These are phyloP conservation scores for Cercospora brassicicola DNA, from an alignment of 2,329 filamentous ascomycete species.

Conservation along the genomic window DNA sequence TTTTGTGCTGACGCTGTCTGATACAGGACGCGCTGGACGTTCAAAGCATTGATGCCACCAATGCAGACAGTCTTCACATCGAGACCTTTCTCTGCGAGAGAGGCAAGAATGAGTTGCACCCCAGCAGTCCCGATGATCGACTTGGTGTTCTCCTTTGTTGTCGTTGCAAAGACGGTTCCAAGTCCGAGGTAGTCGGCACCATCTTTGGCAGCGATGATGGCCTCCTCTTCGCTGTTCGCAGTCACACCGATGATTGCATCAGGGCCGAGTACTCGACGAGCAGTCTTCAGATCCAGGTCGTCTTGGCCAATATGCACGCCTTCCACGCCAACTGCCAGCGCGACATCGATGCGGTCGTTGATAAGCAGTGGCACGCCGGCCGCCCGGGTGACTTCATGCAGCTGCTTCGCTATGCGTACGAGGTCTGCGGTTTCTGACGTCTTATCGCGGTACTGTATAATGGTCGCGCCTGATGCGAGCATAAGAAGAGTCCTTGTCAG, in stretches of 20 bases:
- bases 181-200: slow-evolving; percentile 92
- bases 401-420: slow-evolving; percentile 66
- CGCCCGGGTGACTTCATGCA: slow-evolving; percentile 69
- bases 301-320: slow-evolving; percentile 95
- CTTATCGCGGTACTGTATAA: slow-evolving; percentile 93
- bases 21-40: slow-evolving; percentile 71
- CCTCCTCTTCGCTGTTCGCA: slow-evolving; percentile 72
- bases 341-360: slow-evolving; percentile 91
- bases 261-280: slow-evolving; percentile 70
- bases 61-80: slow-evolving; percentile 74
- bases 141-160: slow-evolving; percentile 86
- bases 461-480: slow-evolving; percentile 61
- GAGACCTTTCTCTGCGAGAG: slow-evolving; percentile 53
- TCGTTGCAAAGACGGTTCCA: slow-evolving; percentile 82
- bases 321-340: slow-evolving; percentile 79
- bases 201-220: slow-evolving; percentile 65
- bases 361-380: slow-evolving; percentile 78
- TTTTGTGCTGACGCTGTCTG: slow-evolving; percentile 63
- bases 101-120: slow-evolving; percentile 63
- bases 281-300: slow-evolving; percentile 71
- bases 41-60: slow-evolving; percentile 78
- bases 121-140: slow-evolving; percentile 73
- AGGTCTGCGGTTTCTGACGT: slow-evolving; percentile 70
- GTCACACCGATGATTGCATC: slow-evolving; percentile 86
- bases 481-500: slow-evolving; percentile 14